Conservation (phyloP, 768 basidiomycete species). For the Hypsizygus marmoreus region DNA sequence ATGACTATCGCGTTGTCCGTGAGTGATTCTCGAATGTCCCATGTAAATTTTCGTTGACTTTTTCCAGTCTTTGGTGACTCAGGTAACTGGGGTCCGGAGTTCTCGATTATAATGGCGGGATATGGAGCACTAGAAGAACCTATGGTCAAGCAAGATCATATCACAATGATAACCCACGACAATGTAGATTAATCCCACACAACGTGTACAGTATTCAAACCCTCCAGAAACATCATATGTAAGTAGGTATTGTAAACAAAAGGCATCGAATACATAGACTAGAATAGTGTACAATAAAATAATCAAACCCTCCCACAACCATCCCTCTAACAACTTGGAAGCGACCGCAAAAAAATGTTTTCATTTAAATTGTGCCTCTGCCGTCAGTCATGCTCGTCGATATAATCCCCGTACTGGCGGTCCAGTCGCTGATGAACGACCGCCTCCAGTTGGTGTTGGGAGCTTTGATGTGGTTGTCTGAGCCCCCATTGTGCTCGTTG, state of each 20-base stretch:
- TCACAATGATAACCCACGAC: neutral
- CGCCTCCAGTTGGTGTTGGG: conserved; percentile 12
- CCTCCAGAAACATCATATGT: neutral
- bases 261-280: no score
- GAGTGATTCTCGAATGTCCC: conserved; percentile 13
- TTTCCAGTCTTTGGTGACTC: conserved; percentile 37
- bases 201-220: neutral
- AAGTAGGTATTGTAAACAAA: no score
- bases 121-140: no score
- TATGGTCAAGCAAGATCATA: neutral
- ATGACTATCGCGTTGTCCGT: conserved; percentile 34
- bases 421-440: conserved; percentile 8
- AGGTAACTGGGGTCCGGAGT: conserved; percentile 34
- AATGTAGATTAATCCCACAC: no score
- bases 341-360: no score
- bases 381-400: conserved; percentile 11
- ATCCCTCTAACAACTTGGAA: no score
- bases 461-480: conserved; percentile 13
- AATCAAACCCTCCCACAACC: no score
- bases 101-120: conserved; percentile 26
- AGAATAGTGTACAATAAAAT: no score
- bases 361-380: no score
- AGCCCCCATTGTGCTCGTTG: neutral
- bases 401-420: conserved; percentile 9
- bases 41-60: no score